These are phyloP conservation scores for Talaromyces nanjingensis DNA, from an alignment of 495 filamentous ascomycete genomes.

Conservation along the genomic window DNA sequence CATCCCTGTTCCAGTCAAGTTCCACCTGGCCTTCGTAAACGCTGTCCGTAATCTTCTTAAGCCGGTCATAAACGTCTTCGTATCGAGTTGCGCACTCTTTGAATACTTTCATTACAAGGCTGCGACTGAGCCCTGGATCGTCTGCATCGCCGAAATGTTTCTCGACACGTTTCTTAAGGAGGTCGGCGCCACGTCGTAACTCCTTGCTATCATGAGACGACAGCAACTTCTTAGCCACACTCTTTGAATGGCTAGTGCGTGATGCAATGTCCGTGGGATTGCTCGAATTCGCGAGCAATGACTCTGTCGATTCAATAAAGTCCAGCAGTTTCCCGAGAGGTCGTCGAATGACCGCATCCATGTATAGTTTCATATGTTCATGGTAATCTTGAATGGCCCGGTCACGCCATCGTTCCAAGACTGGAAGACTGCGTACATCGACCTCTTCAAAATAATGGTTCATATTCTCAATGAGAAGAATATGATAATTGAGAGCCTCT, in stretches of 20 bases:
- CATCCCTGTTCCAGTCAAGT: constrained; percentile 54
- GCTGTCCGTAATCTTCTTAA: constrained; percentile 52
- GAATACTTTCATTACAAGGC: constrained; percentile 70
- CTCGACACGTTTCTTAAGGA: constrained; percentile 81
- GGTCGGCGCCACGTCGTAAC: constrained; percentile 74
- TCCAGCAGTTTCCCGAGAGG: constrained; percentile 87
- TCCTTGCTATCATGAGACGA: constrained; percentile 74
- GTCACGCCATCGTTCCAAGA: constrained; percentile 74
- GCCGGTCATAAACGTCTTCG: constrained; percentile 62
- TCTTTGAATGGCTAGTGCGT: constrained; percentile 71
- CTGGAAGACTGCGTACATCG: constrained; percentile 61
- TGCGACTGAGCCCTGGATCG: constrained; percentile 58
- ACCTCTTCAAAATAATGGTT: constrained; percentile 93
- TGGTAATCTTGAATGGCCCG: constrained; percentile 69
- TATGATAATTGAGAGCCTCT: constrained; percentile 91
- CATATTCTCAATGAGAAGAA: constrained; percentile 97
- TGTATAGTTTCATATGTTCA: constrained; percentile 85
- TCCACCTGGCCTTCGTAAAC: constrained; percentile 62
- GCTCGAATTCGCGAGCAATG: constrained; percentile 45
- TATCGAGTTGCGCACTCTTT: constrained; percentile 76
- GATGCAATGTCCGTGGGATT: constrained; percentile 51
- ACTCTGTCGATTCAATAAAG: constrained; percentile 77
- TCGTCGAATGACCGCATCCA: constrained; percentile 78
- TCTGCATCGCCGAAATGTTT: constrained; percentile 93
- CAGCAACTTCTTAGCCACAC: constrained; percentile 77